phyloP scores from a whole-genome alignment of 2,329 filamentous ascomycete species.

The Scolecobasidium constrictum region DNA sequence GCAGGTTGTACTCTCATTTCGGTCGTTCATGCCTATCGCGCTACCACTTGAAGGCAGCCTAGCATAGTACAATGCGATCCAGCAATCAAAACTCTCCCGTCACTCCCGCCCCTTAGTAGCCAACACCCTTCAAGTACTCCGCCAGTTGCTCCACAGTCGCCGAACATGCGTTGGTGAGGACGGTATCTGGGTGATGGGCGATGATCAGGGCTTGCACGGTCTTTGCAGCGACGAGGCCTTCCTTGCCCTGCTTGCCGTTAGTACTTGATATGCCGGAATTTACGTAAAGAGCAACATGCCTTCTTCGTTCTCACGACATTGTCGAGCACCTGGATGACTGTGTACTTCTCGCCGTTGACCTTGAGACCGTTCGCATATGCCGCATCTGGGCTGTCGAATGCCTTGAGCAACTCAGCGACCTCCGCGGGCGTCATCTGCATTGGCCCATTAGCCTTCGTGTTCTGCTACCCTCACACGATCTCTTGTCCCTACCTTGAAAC shows the following conservation, averaged over 20 bases:
- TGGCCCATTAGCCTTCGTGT: not conserved
- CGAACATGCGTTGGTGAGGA: conserved; percentile 64
- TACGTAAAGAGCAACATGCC: not conserved
- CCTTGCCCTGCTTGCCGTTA: conserved; percentile 51
- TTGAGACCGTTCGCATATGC: conserved; percentile 7
- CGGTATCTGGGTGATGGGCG: conserved; percentile 68
- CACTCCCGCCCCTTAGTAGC: too few relatives aligned
- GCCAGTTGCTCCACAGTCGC: conserved; percentile 72
- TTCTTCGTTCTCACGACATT: conserved; percentile 6
- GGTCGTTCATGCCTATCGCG: too few relatives aligned
- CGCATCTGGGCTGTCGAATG: conserved; percentile 2
- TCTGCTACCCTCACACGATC: not conserved
- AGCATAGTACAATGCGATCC: too few relatives aligned
- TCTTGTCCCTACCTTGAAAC: conserved; percentile 53
- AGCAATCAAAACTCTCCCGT: too few relatives aligned
- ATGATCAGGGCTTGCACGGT: conserved; percentile 82
- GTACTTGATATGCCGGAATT: conserved; percentile 10
- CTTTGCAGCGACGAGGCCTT: conserved; percentile 74
- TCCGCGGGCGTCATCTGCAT: conserved; percentile 31
- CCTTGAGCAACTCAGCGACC: conserved; percentile 17
- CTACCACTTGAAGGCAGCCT: too few relatives aligned
- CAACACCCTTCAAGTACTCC: conserved; percentile 71
- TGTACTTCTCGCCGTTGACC: conserved; percentile 10
- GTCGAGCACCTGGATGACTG: conserved; percentile 7
- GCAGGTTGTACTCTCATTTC: too few relatives aligned